Percentiles rank a stretch among this genome's conserved stretches.
phyloP scores from a whole-genome alignment of 2,329 filamentous ascomycete genomes.

The Endoconidiophora laricicola region DNA sequence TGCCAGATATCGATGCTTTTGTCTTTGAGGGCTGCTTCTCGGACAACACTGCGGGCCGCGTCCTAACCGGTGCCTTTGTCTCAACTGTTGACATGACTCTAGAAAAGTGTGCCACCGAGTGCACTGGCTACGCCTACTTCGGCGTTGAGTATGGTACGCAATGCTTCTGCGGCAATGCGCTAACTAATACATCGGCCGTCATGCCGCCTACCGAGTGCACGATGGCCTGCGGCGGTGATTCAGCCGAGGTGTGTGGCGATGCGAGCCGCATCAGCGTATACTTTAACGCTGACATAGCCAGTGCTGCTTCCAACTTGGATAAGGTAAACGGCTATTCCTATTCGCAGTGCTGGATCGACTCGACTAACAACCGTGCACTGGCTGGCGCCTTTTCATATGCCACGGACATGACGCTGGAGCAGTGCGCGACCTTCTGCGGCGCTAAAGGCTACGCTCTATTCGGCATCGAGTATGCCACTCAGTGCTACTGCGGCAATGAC shows the following conservation, averaged over 20 bases:
- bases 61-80: constrained; percentile 20
- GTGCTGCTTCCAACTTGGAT: background rate
- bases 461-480: constrained; percentile 33
- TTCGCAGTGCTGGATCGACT: constrained; percentile 28
- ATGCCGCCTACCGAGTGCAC: constrained; percentile 11
- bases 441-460: constrained; percentile 26
- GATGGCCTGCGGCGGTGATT: constrained; percentile 13
- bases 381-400: constrained; percentile 25
- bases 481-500: constrained; percentile 35
- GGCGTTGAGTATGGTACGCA: constrained; percentile 14
- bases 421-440: constrained; percentile 33
- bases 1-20: constrained; percentile 15
- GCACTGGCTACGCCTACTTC: constrained; percentile 25
- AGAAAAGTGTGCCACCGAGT: constrained; percentile 24
- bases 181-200: constrained; percentile 18
- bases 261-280: constrained; percentile 9
- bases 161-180: constrained; percentile 21
- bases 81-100: constrained; percentile 23
- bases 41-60: constrained; percentile 20
- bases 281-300: background rate
- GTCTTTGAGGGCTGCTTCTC: constrained; percentile 23
- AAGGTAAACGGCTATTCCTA: constrained; percentile 21
- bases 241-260: constrained; percentile 12
- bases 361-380: constrained; percentile 22
- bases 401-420: constrained; percentile 26